Percentiles rank a stretch among this genome's conserved stretches.
Conservation (phyloP, 768 basidiomycete species). For the Chlorophyllum brunneum region DNA sequence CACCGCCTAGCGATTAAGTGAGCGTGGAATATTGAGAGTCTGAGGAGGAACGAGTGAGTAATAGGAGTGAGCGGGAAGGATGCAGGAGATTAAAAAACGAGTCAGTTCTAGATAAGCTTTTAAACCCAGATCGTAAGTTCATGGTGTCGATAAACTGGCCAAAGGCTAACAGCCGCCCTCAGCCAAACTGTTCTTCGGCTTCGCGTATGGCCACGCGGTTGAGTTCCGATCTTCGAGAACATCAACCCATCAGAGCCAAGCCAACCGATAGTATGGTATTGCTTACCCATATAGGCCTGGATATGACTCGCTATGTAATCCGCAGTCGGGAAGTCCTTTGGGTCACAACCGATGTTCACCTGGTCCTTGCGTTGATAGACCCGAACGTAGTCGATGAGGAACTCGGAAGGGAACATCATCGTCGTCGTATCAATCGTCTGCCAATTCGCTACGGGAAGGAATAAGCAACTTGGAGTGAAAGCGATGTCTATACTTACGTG, state of each 20-base stretch:
- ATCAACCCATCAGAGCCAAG: neutral
- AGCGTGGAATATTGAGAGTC: too few species aligned
- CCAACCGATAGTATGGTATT: neutral
- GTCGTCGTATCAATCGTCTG: constrained; percentile 51
- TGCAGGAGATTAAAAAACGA: too few species aligned
- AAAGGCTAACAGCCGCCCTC: neutral
- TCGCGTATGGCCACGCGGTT: constrained; percentile 38
- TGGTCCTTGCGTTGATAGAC: constrained; percentile 67
- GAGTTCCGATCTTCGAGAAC: constrained; percentile 34
- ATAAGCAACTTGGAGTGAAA: neutral
- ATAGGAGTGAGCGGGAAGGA: too few species aligned
- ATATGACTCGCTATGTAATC: constrained; percentile 56
- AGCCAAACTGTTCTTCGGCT: constrained; percentile 31
- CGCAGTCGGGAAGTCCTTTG: constrained; percentile 59
- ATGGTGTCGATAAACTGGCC: neutral
- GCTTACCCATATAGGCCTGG: constrained; percentile 58
- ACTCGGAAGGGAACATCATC: constrained; percentile 65
- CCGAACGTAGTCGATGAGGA: constrained; percentile 76
- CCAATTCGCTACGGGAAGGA: constrained; percentile 49
- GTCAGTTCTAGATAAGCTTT: too few species aligned
- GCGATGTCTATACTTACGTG: constrained; percentile 38
- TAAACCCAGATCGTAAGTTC: too few species aligned
- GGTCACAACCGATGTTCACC: constrained; percentile 65
- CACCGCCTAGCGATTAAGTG: too few species aligned
- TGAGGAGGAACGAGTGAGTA: too few species aligned